These are phyloP conservation scores for Agroathelia rolfsii DNA, from an alignment of 1,284 basidiomycete genomes.

Conservation along the genomic window DNA sequence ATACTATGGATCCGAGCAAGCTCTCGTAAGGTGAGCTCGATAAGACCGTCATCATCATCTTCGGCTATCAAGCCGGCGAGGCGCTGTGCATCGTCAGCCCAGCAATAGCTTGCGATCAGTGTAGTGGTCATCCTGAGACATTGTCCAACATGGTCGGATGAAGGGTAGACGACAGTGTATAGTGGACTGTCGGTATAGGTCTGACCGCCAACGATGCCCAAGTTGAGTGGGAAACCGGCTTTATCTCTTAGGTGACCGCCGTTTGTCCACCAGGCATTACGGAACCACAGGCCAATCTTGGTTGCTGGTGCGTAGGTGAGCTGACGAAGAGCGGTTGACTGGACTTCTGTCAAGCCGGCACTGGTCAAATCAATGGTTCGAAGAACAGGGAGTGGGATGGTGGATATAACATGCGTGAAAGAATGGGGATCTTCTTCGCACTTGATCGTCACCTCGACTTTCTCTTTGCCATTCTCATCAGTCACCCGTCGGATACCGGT, in stretches of 20 bases:
- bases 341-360: slow-evolving; percentile 13
- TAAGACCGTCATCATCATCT: slow-evolving; percentile 7
- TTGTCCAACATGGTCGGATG: slow-evolving; percentile 11
- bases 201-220: slow-evolving; percentile 16
- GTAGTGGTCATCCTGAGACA: slow-evolving; percentile 8
- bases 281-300: slow-evolving; percentile 25
- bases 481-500: no score
- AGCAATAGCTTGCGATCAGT: slow-evolving; percentile 15
- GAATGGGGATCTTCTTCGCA: no score
- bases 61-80: slow-evolving; percentile 9
- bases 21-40: slow-evolving; percentile 10
- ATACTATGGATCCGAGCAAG: slow-evolving; percentile 11
- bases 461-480: no score
- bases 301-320: slow-evolving; percentile 20
- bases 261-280: slow-evolving; percentile 20
- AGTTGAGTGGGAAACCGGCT: slow-evolving; percentile 10
- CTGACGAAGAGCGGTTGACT: slow-evolving; percentile 19
- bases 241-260: slow-evolving; percentile 2
- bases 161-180: slow-evolving; percentile 24
- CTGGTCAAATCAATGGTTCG: slow-evolving; percentile 17
- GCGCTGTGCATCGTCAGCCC: slow-evolving; percentile 12
- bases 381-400: slow-evolving; percentile 19
- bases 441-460: no score
- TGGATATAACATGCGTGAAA: slow-evolving; percentile 22
- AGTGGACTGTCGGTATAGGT: slow-evolving; percentile 20